Conservation (phyloP, 1,284 basidiomycete species). For the Sanghuangporus weigelae region DNA sequence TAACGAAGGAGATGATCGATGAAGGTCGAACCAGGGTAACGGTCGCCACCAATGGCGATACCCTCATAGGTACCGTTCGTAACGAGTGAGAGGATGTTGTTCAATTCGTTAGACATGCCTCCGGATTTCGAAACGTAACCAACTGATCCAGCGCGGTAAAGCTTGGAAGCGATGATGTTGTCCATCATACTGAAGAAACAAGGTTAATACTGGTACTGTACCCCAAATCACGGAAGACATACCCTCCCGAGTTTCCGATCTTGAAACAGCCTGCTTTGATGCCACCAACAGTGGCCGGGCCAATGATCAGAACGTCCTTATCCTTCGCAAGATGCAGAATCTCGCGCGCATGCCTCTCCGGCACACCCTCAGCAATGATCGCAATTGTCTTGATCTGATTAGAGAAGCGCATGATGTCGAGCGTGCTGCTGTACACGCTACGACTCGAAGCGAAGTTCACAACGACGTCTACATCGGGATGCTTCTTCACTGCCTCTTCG, state of each 20-base stretch:
- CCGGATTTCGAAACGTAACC: constrained; percentile 99
- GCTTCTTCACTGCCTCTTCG: constrained; percentile 91
- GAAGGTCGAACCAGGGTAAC: constrained; percentile 98
- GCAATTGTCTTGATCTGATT: constrained; percentile 78
- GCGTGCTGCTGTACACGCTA: constrained; percentile 91
- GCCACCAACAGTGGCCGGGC: constrained; percentile 97
- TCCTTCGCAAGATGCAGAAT: constrained; percentile 86
- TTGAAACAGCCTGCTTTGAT: constrained; percentile 99
- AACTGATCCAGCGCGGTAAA: constrained; percentile 96
- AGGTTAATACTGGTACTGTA: constrained; percentile 11
- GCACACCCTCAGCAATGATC: constrained; percentile 97
- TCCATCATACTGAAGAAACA: constrained; percentile 85
- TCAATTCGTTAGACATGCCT: constrained; percentile 99
- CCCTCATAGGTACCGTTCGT: constrained; percentile 99
- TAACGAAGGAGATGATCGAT: constrained; percentile 98
- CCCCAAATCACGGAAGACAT: constrained; percentile 25
- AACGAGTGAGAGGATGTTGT: constrained; percentile 97
- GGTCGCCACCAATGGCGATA: constrained; percentile 99
- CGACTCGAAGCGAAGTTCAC: constrained; percentile 98
- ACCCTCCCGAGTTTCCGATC: constrained; percentile 98
- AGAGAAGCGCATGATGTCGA: constrained; percentile 76
- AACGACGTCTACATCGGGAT: constrained; percentile 94
- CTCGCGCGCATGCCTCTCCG: constrained; percentile 95
- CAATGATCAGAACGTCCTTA: constrained; percentile 93
- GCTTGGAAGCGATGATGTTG: constrained; percentile 98